A percentile compares a stretch with the other conserved stretches of the same genome.
These are phyloP conservation scores for Phytophthora agathidicida DNA, from an alignment of 352 stramenopile genomes.

Conservation along the genomic window DNA sequence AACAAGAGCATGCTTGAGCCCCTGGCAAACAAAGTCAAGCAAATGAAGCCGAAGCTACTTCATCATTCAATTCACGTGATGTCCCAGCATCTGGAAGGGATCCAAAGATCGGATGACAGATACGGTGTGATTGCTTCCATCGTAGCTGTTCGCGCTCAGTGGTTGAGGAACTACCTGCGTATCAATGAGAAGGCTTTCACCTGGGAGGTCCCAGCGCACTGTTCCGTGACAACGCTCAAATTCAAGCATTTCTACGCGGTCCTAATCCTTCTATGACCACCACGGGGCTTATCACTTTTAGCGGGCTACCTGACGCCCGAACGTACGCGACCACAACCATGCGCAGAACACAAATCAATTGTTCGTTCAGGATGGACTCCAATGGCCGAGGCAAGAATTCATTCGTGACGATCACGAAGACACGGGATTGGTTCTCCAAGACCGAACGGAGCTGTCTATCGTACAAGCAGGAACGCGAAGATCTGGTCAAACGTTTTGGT, in stretches of 20 bases:
- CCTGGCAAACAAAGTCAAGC: slow-evolving; percentile 8
- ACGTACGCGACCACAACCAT: not conserved
- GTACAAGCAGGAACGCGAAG: no score
- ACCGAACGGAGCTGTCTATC: not conserved
- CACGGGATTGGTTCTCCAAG: slow-evolving; percentile 4
- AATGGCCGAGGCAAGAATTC: not conserved
- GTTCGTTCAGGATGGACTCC: not conserved
- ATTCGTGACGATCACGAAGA: slow-evolving; percentile 2
- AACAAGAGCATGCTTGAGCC: not conserved
- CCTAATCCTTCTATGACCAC: slow-evolving; percentile 2
- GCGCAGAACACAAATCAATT: slow-evolving; percentile 3
- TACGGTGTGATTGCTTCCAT: slow-evolving; percentile 1
- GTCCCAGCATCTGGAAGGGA: not conserved
- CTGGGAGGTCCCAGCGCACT: slow-evolving; percentile 20
- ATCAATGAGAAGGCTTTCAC: slow-evolving; percentile 1
- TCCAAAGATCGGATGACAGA: not conserved
- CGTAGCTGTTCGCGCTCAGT: not conserved
- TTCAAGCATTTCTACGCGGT: slow-evolving; percentile 20
- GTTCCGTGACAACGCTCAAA: slow-evolving; percentile 4
- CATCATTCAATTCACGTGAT: slow-evolving; percentile 1
- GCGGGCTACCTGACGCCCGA: not conserved
- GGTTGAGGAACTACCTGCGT: slow-evolving; percentile 4
- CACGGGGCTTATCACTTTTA: not conserved
- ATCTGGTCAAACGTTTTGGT: not conserved
- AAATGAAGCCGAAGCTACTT: slow-evolving; percentile 6